phyloP scores from a whole-genome alignment of 2,329 filamentous ascomycete genomes.

The Epicoccum nigrum region DNA sequence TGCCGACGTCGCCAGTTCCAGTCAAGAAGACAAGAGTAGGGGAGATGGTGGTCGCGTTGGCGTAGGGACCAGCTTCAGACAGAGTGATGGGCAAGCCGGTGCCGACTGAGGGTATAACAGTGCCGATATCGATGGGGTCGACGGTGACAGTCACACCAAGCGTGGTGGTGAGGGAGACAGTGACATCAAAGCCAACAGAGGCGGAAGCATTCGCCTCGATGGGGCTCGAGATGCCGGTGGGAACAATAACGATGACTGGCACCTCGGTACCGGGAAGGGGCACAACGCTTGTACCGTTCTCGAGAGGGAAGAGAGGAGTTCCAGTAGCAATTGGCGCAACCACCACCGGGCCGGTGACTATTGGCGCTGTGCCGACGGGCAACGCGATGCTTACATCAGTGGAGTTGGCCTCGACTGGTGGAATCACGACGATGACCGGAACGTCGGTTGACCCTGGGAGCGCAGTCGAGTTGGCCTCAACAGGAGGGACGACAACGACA shows the following conservation, averaged over 20 bases:
- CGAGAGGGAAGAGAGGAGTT: conserved; percentile 4
- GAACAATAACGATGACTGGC: conserved; percentile 1
- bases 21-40: conserved; percentile 15
- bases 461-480: conserved; percentile 1
- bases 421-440: background rate
- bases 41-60: conserved; percentile 14
- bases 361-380: conserved; percentile 3
- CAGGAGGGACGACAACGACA: conserved; percentile 1
- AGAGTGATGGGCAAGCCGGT: conserved; percentile 14
- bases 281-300: conserved; percentile 3
- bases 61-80: conserved; percentile 2
- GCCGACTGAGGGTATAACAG: conserved; percentile 7
- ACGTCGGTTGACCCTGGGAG: background rate
- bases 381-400: background rate
- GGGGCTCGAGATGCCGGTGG: conserved; percentile 1
- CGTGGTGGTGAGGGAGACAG: background rate
- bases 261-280: conserved; percentile 1
- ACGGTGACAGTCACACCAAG: conserved; percentile 3
- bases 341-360: conserved; percentile 6
- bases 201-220: conserved; percentile 1
- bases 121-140: conserved; percentile 11
- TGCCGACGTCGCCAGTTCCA: conserved; percentile 11
- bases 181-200: background rate
- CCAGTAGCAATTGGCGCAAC: conserved; percentile 5
- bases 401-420: background rate